phyloP scores from a whole-genome alignment of 768 basidiomycete species.

The Tricholoma sp. region DNA sequence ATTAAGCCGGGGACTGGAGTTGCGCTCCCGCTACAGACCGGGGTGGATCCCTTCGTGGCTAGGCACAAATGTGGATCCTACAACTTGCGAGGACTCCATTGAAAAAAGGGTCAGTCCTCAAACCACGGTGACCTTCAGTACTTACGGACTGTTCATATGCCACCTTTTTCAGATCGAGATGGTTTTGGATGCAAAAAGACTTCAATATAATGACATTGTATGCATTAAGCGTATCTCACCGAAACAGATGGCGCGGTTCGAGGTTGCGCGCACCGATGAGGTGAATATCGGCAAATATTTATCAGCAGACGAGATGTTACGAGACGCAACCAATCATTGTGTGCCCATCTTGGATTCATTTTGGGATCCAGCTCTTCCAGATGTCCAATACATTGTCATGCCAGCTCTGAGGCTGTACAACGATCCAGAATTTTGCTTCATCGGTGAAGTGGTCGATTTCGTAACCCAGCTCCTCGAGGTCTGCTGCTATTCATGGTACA shows the following conservation, averaged over 20 bases:
- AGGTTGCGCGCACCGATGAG: neutral
- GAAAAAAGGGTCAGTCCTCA: neutral
- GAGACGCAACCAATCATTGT: neutral
- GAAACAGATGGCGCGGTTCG: neutral
- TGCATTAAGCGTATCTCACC: slow-evolving; percentile 9
- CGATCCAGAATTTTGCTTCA: slow-evolving; percentile 25
- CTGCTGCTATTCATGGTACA: neutral
- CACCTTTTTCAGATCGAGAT: slow-evolving; percentile 1
- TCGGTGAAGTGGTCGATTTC: slow-evolving; percentile 26
- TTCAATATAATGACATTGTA: neutral
- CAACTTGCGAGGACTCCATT: slow-evolving; percentile 3
- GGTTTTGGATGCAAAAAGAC: slow-evolving; percentile 9
- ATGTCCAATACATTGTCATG: slow-evolving; percentile 24
- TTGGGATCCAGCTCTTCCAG: slow-evolving; percentile 6
- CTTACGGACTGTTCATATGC: neutral
- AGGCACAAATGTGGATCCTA: slow-evolving; percentile 5
- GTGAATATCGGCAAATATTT: slow-evolving; percentile 8
- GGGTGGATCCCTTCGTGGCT: slow-evolving; percentile 26
- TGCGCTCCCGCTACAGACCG: slow-evolving; percentile 24
- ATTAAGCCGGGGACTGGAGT: slow-evolving; percentile 17
- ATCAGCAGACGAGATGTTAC: slow-evolving; percentile 4
- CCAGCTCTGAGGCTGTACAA: slow-evolving; percentile 32
- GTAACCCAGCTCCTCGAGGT: slow-evolving; percentile 21
- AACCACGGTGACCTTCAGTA: too few species aligned
- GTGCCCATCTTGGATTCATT: slow-evolving; percentile 1